Percentiles rank a stretch among this genome's conserved stretches.
These are phyloP conservation scores for Scenedesmus sp. DNA, from an alignment of 163 green algal genomes.

Conservation along the genomic window DNA sequence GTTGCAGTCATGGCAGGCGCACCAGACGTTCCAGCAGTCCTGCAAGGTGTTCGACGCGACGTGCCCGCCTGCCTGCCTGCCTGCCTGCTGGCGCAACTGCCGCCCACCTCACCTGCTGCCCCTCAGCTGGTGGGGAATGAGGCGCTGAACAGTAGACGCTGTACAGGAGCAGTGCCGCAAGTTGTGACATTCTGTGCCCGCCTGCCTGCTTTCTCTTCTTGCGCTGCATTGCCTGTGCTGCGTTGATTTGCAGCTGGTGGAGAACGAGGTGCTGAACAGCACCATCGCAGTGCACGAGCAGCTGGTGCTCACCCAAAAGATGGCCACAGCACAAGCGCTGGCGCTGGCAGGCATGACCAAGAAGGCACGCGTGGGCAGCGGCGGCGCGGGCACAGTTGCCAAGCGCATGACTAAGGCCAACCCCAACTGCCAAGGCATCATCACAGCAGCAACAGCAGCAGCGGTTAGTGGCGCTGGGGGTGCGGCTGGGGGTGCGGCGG, in stretches of 20 bases:
- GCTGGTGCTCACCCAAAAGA: slow-evolving; percentile 47
- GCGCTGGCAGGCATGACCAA: slow-evolving; percentile 34
- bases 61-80: background rate
- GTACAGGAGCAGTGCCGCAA: too few relatives aligned
- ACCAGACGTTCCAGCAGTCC: background rate
- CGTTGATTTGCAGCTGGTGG: slow-evolving; percentile 3
- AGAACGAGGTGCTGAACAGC: slow-evolving; percentile 7
- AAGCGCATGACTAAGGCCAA: background rate
- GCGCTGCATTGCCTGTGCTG: background rate
- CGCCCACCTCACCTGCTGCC: too few relatives aligned
- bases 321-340: slow-evolving; percentile 38
- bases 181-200: too few relatives aligned
- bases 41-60: background rate
- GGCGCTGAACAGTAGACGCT: too few relatives aligned
- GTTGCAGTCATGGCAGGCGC: too few relatives aligned
- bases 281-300: slow-evolving; percentile 44
- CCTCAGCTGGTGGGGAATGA: too few relatives aligned
- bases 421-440: background rate
- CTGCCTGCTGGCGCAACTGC: background rate
- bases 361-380: background rate
- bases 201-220: too few relatives aligned
- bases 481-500: background rate
- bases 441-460: background rate
- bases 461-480: background rate
- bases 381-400: slow-evolving; percentile 28